Evolutionary conservation across 768 basidiomycete genomes (phyloP).

Genomic region (Favolaschia claudopus): DNA sequence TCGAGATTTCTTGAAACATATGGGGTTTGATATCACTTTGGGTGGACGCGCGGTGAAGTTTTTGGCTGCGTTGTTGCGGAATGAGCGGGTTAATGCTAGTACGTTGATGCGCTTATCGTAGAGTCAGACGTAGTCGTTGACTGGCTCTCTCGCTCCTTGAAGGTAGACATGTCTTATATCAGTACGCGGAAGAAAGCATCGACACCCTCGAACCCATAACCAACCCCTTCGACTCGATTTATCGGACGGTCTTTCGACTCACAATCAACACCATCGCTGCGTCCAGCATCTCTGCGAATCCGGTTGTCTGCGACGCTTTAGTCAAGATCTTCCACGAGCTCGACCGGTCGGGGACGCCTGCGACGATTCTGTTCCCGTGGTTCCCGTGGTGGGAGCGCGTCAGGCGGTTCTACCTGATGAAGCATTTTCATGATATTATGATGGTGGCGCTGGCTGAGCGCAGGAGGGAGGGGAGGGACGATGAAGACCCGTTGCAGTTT

Average conservation of each 20-base stretch:
- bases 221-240: constrained; percentile 1
- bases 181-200: constrained; percentile 1
- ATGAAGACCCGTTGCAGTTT: constrained; percentile 2
- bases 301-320: too few relatives aligned
- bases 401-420: constrained; percentile 8
- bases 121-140: too few relatives aligned
- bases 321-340: too few relatives aligned
- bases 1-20: constrained; percentile 1
- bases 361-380: too few relatives aligned
- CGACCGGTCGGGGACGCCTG: too few relatives aligned
- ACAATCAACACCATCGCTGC: constrained; percentile 4
- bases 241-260: not conserved
- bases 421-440: constrained; percentile 3
- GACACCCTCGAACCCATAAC: not conserved
- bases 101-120: too few relatives aligned
- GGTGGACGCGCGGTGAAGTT: constrained; percentile 8
- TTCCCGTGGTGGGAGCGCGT: constrained; percentile 1
- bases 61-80: not conserved
- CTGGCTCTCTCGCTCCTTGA: too few relatives aligned
- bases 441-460: not conserved
- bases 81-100: constrained; percentile 1
- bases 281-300: not conserved
- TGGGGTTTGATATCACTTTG: constrained; percentile 7
- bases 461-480: not conserved
- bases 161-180: constrained; percentile 1